These are phyloP conservation scores for Suhomyces sp. DNA, from an alignment of 805 yeast species.

Conservation along the genomic window DNA sequence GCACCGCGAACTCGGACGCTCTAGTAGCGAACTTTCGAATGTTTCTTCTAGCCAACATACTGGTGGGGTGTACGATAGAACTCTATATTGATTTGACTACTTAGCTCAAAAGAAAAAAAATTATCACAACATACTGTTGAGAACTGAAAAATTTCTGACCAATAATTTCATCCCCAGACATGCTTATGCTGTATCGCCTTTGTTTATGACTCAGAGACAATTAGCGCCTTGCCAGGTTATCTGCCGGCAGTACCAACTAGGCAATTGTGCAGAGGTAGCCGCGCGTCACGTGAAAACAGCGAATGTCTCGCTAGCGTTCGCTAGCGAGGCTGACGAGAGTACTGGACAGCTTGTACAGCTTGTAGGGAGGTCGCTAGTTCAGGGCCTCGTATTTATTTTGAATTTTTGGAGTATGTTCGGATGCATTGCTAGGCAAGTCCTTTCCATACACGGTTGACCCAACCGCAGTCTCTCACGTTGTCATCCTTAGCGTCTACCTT, in stretches of 20 bases:
- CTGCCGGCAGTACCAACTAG: constrained; percentile 1
- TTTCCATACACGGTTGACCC: constrained; percentile 71
- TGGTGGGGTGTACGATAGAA: neutral
- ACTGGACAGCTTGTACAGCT: neutral
- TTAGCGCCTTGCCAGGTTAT: constrained; percentile 1
- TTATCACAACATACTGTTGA: neutral
- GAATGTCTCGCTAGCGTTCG: neutral
- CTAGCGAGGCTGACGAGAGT: neutral
- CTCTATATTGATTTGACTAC: neutral
- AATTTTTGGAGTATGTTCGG: neutral
- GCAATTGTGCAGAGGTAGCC: neutral
- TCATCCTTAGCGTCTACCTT: constrained; percentile 50
- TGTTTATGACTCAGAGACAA: constrained; percentile 2
- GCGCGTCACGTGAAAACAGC: neutral
- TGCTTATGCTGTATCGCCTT: constrained; percentile 2
- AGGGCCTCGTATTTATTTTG: neutral
- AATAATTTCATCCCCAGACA: constrained; percentile 1
- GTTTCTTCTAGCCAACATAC: constrained; percentile 6
- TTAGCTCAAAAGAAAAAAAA: neutral
- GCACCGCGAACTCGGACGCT: constrained; percentile 38
- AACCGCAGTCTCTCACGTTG: constrained; percentile 72
- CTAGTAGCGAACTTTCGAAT: constrained; percentile 32
- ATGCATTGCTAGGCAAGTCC: constrained; percentile 30
- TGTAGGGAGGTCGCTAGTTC: neutral
- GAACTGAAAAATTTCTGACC: constrained; percentile 1